Evolutionary conservation across 2,329 filamentous ascomycete genomes (phyloP), one percentile per base, ranked within the genome.

Genomic region (Arthrocladium fulminans): DNA sequence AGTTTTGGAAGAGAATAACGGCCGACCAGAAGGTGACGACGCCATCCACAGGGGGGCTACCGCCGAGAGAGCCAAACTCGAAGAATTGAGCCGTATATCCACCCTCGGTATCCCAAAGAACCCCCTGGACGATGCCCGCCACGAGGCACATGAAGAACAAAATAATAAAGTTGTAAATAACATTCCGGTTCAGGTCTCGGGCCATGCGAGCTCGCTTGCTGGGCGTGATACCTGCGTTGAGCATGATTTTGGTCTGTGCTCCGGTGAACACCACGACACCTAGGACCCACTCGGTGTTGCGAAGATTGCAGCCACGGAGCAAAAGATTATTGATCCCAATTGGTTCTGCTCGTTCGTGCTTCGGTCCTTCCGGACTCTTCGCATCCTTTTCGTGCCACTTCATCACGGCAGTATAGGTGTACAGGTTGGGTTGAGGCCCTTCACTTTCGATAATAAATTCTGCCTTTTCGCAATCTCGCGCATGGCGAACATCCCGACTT

Each of bases 221-320:
- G 10, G 94, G 92, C 1, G 92, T 98, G 53, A 90, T 84, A 51
- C 92, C 92, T 23, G 92, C 86, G 64, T 98, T 98, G 72, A 96
- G 85, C 92, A 98, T 98, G 65, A 96, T 97, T 71, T 97, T 98
- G 27, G 90, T 95, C 65, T 98, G 90, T 61, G 89, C 82, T 27
- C 92, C 92, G 12, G 92, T 97, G 68, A 94, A 98, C 15, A 94
- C 74, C 43, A 97, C 90, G 2, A 98, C 78, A 46, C 89, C 92
- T 4, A 98, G 76, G 47, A 88, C 77, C 92, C 92, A 98, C 62
- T 97, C 89, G 0, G 92, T 98, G 65, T 97, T 98, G 56, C 89
- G 81, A 42, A 98, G 69, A 58, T 88, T 94, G 68, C 88, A 95
- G 48, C 92, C 92, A 73, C 92, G 85, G 38, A 98, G 80, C 24